phyloP scores from a whole-genome alignment of 2,329 filamentous ascomycete species.

The Penicillium glabrum region DNA sequence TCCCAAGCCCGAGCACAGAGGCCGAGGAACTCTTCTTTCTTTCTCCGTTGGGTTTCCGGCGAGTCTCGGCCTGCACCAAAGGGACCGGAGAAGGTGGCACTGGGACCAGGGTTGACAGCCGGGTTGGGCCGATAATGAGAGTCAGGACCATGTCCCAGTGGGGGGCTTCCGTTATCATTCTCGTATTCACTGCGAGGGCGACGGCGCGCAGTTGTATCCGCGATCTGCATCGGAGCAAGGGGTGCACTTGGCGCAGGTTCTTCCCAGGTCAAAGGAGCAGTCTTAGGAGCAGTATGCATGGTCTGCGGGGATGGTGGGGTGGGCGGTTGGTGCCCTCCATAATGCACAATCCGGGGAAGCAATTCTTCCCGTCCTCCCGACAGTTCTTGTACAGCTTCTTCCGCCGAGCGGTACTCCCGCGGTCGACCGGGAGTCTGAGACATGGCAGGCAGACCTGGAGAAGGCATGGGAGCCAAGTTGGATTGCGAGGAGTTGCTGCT shows the following conservation, averaged over 20 bases:
- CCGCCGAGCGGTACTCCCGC: slow-evolving; percentile 90
- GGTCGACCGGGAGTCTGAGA: slow-evolving; percentile 61
- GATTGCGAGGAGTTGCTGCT: slow-evolving; percentile 64
- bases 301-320: slow-evolving; percentile 74
- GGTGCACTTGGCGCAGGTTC: slow-evolving; percentile 67
- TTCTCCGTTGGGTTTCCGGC: slow-evolving; percentile 76
- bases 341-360: slow-evolving; percentile 90
- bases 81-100: slow-evolving; percentile 58
- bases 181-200: slow-evolving; percentile 89
- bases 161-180: slow-evolving; percentile 78
- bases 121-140: slow-evolving; percentile 41
- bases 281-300: slow-evolving; percentile 30
- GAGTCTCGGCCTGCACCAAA: slow-evolving; percentile 81
- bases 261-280: slow-evolving; percentile 31
- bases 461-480: slow-evolving; percentile 69
- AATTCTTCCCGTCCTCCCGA: slow-evolving; percentile 90
- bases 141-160: slow-evolving; percentile 72
- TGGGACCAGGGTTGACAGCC: slow-evolving; percentile 26
- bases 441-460: slow-evolving; percentile 67
- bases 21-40: slow-evolving; percentile 88
- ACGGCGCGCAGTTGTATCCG: slow-evolving; percentile 55
- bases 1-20: slow-evolving; percentile 93
- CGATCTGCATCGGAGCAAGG: slow-evolving; percentile 40
- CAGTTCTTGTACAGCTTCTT: slow-evolving; percentile 89
- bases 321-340: slow-evolving; percentile 88